Conservation (phyloP, 1,139 yeast genomes). For the Blastobotrys buckinghamii region DNA sequence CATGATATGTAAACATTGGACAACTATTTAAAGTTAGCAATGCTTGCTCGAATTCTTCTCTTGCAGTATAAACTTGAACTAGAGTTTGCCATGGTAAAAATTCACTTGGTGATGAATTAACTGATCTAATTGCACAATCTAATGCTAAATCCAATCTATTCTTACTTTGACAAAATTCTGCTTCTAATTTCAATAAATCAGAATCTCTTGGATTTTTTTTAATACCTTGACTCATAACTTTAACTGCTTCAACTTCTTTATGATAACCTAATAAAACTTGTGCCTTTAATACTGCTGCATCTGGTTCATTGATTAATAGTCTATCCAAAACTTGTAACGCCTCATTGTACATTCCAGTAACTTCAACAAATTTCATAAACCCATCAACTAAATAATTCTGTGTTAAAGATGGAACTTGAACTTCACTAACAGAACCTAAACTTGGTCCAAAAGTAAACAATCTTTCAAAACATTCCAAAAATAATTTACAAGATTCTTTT, state of each 20-base stretch:
- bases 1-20: conserved; percentile 78
- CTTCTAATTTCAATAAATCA: conserved; percentile 51
- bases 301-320: conserved; percentile 43
- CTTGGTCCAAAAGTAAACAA: conserved; percentile 59
- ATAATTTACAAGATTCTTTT: conserved; percentile 39
- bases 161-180: conserved; percentile 63
- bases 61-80: conserved; percentile 64
- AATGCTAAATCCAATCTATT: conserved; percentile 66
- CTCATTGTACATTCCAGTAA: conserved; percentile 58
- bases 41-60: conserved; percentile 69
- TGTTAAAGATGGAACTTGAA: conserved; percentile 61
- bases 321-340: conserved; percentile 50
- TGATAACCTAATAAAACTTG: conserved; percentile 55
- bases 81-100: conserved; percentile 77
- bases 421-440: conserved; percentile 59
- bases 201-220: conserved; percentile 57
- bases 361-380: conserved; percentile 53
- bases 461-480: conserved; percentile 54
- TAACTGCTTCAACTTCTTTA: conserved; percentile 75
- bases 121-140: conserved; percentile 66
- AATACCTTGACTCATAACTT: conserved; percentile 57
- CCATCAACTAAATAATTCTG: conserved; percentile 77
- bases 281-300: conserved; percentile 54
- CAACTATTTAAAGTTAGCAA: conserved; percentile 80
- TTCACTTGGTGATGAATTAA: conserved; percentile 77